Base-by-base conservation (phyloP, 371 early-diverging fungal genomes). In the Lichtheimia corymbifera region DNA sequence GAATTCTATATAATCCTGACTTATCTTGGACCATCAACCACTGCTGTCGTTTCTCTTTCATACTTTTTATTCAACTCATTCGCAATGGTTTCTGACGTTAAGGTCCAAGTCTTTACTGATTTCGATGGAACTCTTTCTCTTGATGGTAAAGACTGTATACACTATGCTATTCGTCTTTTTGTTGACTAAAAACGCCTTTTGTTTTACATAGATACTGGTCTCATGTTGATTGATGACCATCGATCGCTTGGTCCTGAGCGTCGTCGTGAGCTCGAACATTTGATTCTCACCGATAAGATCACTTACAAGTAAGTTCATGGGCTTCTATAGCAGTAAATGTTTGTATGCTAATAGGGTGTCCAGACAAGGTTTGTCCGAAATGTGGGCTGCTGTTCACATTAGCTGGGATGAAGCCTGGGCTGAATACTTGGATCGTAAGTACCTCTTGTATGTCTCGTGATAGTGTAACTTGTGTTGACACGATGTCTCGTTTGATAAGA, bases 371-470 rank as follows among this genome's bases (percentile, higher is more conserved):
- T 58, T 76, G 43, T 68, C 74, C 28, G 78, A 74, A 59, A 83
- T 85, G 85, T 87, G 86, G 86, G 72, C 73, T 30, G 64, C 75
- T 27, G 89, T 88, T n/a, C 74, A 77, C 51, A 61, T 86, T 27
- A 67, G 76, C 25, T 86, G 81, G 80, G 83, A 84, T 2, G 83
- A 87, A 61, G 88, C 88, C 0, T 72, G 85, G 67, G 25, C 63
- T 17, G 79, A 79, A n/a, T 70, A 83, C 50, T 63, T 88, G 27
- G 68, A 81, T 52, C 58, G 82, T 83, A 70, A 63, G 66, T 51
- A 27, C 7, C 14, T 27, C 4, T 15, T 58, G 24, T n/a, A 35
- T 49, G 17, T 5, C 30, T 28, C 1, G 17, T 18, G 18, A 27
- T 44, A 3, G 5, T 20, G 22, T 12, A 20, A 20, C 25, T 18